Evolutionary conservation across 208 protist genomes (phyloP), one percentile per base, ranked within the genome.

Genomic region (Spongospora subterranea): DNA sequence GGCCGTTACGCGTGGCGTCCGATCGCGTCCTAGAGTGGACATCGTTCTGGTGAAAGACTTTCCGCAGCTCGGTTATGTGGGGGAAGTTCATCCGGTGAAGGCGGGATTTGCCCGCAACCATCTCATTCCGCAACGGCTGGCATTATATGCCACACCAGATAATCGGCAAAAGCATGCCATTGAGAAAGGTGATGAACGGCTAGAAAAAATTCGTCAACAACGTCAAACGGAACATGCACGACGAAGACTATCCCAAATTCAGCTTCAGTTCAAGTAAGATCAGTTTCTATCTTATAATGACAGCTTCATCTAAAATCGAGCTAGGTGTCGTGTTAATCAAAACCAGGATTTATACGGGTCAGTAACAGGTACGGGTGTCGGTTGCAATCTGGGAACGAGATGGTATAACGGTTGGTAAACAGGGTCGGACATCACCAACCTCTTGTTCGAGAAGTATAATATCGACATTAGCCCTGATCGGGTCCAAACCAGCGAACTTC

Each of bases 381-480:
- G 71, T 45, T 82, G 71, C n/a, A 82, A 43, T n/a, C n/a, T n/a
- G n/a, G n/a, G n/a, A n/a, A n/a, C n/a, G n/a, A n/a, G n/a, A n/a
- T n/a, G n/a, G n/a, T n/a, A n/a, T n/a, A n/a, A n/a, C n/a, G n/a
- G n/a, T n/a, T n/a, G n/a, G n/a, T n/a, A n/a, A n/a, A n/a, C n/a
- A 82, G 71, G 17, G 6, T 40, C 6, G 17, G 71, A 82, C 6
- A 82, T 82, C 40, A 43, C 35, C 6, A 43, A 82, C 35, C n/a
- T 82, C 17, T n/a, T 82, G 71, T 82, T 82, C n/a, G 71, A 35
- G 35, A 82, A 82, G 71, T 82, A 82, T 43, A 82, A 82, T 43
- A 82, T 82, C 40, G 71, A 82, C 71, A 82, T 82, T 35, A 35
- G 35, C n/a, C n/a, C 71, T 6, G n/a, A 35, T 82, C 6, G 35